Conservation (phyloP, 2,329 filamentous ascomycete genomes). For the Colletotrichum cereale region DNA sequence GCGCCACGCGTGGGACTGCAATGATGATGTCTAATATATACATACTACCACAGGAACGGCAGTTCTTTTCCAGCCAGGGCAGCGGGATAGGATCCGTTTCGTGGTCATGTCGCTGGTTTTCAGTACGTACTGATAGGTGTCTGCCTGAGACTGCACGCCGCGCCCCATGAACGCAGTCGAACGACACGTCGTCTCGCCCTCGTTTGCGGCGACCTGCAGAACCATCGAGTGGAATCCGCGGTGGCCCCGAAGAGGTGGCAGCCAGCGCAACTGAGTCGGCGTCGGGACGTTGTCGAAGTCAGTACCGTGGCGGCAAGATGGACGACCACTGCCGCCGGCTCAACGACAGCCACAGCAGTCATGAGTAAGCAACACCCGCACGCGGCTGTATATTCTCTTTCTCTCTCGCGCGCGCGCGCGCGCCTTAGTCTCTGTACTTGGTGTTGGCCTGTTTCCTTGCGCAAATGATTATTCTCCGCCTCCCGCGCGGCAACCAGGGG, state of each 20-base stretch:
- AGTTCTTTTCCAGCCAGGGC: not conserved
- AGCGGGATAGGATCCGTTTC: not conserved
- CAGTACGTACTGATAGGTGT: conserved; percentile 7
- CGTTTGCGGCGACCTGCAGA: conserved; percentile 27
- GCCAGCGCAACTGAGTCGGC: conserved; percentile 14
- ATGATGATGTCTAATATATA: not conserved
- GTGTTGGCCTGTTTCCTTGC: not conserved
- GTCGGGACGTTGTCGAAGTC: conserved; percentile 19
- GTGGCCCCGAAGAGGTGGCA: conserved; percentile 13
- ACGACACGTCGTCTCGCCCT: conserved; percentile 21
- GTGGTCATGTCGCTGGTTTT: not conserved
- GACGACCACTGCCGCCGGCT: conserved; percentile 6
- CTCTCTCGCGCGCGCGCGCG: not conserved
- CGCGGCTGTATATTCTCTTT: not conserved
- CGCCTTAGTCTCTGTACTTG: not conserved
- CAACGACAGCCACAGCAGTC: conserved; percentile 13
- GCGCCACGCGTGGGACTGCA: conserved; percentile 6
- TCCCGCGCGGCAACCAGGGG: conserved; percentile 22
- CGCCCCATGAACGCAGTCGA: conserved; percentile 4
- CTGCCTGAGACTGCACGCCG: conserved; percentile 3
- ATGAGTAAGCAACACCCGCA: not conserved
- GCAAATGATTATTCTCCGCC: conserved; percentile 27
- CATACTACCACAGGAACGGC: not conserved
- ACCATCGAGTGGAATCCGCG: conserved; percentile 23
- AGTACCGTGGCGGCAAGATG: conserved; percentile 24